phyloP scores from a whole-genome alignment of 108 stramenopile genomes.

The Nannochloropsis granulata region DNA sequence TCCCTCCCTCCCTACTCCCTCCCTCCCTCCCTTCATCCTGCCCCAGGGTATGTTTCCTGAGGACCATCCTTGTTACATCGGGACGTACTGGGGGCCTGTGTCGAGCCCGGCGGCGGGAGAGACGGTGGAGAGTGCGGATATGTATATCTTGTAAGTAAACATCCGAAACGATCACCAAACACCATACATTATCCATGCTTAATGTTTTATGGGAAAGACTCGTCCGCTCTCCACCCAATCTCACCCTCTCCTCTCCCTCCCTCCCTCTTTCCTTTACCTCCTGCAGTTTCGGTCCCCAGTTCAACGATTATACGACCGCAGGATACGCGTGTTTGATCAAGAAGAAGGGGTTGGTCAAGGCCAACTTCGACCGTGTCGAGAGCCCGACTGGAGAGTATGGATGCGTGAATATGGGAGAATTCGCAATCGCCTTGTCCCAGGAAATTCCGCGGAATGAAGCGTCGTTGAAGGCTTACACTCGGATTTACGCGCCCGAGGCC shows the following conservation, averaged over 20 bases:
- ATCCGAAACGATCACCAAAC: too few species aligned
- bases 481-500: neutral
- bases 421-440: neutral
- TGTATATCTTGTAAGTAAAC: neutral
- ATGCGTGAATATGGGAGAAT: neutral
- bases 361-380: neutral
- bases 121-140: neutral
- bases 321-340: neutral
- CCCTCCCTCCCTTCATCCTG: neutral
- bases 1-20: neutral
- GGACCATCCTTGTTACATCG: neutral
- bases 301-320: conserved; percentile 8
- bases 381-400: neutral
- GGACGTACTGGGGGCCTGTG: conserved; percentile 3
- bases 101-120: neutral
- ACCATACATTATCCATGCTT: too few species aligned
- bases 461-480: neutral
- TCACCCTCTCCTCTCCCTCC: too few species aligned
- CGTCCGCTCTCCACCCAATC: too few species aligned
- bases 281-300: neutral
- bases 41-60: neutral
- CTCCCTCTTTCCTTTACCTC: too few species aligned
- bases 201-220: too few species aligned
- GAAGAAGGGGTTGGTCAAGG: neutral
- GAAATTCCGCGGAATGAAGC: neutral